Conservation (phyloP, 2,329 filamentous ascomycete genomes). For the Cercospora sp. region DNA sequence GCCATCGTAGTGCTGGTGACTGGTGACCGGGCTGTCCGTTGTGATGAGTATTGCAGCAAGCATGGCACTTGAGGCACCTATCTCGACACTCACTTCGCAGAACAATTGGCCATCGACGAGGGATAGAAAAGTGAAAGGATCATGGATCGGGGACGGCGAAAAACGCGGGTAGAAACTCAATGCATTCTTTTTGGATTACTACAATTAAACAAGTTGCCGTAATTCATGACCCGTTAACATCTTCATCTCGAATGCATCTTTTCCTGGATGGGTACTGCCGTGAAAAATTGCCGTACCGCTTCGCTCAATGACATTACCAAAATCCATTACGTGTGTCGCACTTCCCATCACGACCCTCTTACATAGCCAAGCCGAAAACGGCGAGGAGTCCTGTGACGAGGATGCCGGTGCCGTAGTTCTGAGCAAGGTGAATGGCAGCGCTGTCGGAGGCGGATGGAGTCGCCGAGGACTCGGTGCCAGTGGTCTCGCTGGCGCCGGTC, state of each 20-base stretch:
- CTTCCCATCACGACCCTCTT: conserved; percentile 29
- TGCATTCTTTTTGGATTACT: conserved; percentile 12
- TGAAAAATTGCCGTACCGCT: conserved; percentile 8
- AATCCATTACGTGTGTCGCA: conserved; percentile 1
- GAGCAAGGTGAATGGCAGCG: conserved; percentile 47
- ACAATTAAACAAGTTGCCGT: conserved; percentile 12
- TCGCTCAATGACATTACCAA: conserved; percentile 7
- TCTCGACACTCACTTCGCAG: too few relatives aligned
- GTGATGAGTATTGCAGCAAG: too few relatives aligned
- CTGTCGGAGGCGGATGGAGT: conserved; percentile 33
- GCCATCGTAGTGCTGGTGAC: not conserved
- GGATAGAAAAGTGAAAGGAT: not conserved
- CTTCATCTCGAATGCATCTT: conserved; percentile 14
- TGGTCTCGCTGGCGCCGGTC: conserved; percentile 25
- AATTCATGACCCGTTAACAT: conserved; percentile 13
- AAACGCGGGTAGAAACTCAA: conserved; percentile 2
- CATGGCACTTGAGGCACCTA: too few relatives aligned
- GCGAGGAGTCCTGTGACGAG: conserved; percentile 55
- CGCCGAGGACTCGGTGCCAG: conserved; percentile 36
- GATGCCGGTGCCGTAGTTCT: conserved; percentile 53
- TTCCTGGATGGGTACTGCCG: conserved; percentile 13
- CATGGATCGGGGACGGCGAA: not conserved
- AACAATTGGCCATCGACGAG: not conserved
- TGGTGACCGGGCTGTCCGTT: not conserved
- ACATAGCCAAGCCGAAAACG: conserved; percentile 60